Conservation (phyloP, 202 grass and related monocot genomes). For the Tripidium arundinaceum region DNA sequence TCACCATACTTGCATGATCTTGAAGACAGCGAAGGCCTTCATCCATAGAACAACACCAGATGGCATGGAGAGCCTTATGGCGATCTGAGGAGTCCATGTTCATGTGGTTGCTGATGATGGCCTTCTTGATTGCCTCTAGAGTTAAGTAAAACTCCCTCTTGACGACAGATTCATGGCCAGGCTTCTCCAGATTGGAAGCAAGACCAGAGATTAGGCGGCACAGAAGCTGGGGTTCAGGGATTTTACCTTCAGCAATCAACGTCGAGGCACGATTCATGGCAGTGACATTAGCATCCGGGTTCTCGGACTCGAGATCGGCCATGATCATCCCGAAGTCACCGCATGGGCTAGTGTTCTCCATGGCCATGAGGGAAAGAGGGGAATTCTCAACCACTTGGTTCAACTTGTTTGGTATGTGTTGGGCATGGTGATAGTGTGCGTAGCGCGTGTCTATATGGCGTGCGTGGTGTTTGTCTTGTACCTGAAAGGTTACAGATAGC, state of each 20-base stretch:
- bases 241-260: not conserved
- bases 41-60: not conserved
- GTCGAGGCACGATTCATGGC: not conserved
- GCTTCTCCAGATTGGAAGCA: not conserved
- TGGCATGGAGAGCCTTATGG: not conserved
- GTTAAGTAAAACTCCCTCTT: not conserved
- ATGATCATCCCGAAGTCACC: not conserved
- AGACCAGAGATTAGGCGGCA: not conserved
- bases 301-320: not conserved
- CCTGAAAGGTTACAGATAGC: not conserved
- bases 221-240: not conserved
- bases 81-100: not conserved
- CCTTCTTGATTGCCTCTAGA: not conserved
- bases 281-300: not conserved
- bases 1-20: not conserved
- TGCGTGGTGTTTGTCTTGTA: not conserved
- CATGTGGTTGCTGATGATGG: not conserved
- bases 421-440: not conserved
- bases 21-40: not conserved
- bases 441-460: not conserved
- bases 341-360: not conserved
- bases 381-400: not conserved
- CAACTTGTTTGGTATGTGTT: not conserved
- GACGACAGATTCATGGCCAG: not conserved
- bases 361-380: not conserved